Base-by-base conservation (phyloP, 2,329 filamentous ascomycete genomes). In the Clonostachys chloroleuca region DNA sequence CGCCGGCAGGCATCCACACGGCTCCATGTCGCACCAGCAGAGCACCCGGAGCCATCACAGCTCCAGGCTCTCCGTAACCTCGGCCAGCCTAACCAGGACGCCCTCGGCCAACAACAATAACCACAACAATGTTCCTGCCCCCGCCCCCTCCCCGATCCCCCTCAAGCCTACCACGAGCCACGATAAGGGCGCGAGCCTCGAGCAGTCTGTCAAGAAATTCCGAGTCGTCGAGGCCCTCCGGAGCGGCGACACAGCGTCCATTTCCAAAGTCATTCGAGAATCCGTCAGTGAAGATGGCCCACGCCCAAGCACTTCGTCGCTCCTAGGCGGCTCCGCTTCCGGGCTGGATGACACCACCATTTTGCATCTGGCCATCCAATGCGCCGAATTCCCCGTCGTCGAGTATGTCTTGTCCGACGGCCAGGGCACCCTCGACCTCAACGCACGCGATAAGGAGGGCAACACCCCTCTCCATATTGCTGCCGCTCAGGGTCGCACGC, bases 171-270 rank as follows among this genome's bases (percentile, higher is more conserved):
- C 63, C 50, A 60, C 56, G 46, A 51, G 59, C 52, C 56, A 58
- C 39, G 72, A 74, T 44, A 79, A 74, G 59, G 68, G 65, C 24
- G 67, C 61, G 35, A 84, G 82, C 20, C 87, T 99, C 49, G 92
- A 99, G 63, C 91, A 96, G 66, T 96, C 92, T 0, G 90, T 99
- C 46, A 84, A 87, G 61, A 92, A 95, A 55, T 99, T 99, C 67
- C 85, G 92, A 55, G 83, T 96, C 42, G 96, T 97, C 61, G 94
- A 97, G 70, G 87, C 92, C 40, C 74, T 99, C 54, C 83, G 92
- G 54, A 94, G 82, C 63, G 94, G 94, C 46, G 92, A 99, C 64
- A 95, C 90, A 1, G 86, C 85, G 13, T 89, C 88, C 36, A 96
- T 99, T 57, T 89, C 89, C 33, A 92, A 86, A 63, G 88, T 88